A percentile compares a stretch with the other conserved stretches of the same genome.
Evolutionary conservation across 495 filamentous ascomycete genomes (phyloP).

Genomic region (Lasiosphaeriaceae sp.): DNA sequence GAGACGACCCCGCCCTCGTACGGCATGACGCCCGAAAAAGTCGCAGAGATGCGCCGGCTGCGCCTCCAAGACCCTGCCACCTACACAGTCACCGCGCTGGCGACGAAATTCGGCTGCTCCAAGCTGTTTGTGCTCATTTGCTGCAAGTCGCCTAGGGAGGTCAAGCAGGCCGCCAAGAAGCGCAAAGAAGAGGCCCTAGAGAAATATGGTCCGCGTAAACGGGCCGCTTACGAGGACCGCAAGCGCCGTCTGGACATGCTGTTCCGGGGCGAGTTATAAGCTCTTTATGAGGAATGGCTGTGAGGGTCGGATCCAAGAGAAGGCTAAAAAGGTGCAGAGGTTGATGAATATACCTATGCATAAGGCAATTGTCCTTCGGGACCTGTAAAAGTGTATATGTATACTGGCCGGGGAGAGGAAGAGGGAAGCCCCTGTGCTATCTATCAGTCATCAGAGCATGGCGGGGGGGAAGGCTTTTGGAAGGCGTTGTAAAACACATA

Average conservation of each 20-base stretch:
- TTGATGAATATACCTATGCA: too few species aligned
- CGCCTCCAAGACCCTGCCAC: constrained; percentile 60
- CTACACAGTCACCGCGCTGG: constrained; percentile 69
- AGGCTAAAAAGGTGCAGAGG: too few species aligned
- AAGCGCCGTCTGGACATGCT: constrained; percentile 60
- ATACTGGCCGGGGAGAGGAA: too few species aligned
- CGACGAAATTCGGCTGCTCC: constrained; percentile 72
- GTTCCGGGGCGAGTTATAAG: constrained; percentile 46
- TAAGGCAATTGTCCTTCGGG: too few species aligned
- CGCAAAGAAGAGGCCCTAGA: too few species aligned
- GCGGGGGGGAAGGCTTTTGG: too few species aligned
- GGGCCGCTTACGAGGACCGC: constrained; percentile 70
- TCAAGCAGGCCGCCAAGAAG: constrained; percentile 48
- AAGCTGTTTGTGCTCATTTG: constrained; percentile 66
- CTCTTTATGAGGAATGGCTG: background rate
- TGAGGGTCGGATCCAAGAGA: too few species aligned
- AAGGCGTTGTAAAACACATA: too few species aligned
- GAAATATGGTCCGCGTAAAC: constrained; percentile 65
- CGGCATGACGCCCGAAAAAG: constrained; percentile 68
- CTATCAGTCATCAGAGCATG: too few species aligned
- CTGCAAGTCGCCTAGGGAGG: constrained; percentile 43
- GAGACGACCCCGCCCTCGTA: constrained; percentile 38
- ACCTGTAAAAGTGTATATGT: too few species aligned
- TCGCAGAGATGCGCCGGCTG: constrained; percentile 74
- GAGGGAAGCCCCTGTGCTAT: too few species aligned